Evolutionary conservation across 2,329 filamentous ascomycete genomes (phyloP).

Genomic region (Exophiala sp.): DNA sequence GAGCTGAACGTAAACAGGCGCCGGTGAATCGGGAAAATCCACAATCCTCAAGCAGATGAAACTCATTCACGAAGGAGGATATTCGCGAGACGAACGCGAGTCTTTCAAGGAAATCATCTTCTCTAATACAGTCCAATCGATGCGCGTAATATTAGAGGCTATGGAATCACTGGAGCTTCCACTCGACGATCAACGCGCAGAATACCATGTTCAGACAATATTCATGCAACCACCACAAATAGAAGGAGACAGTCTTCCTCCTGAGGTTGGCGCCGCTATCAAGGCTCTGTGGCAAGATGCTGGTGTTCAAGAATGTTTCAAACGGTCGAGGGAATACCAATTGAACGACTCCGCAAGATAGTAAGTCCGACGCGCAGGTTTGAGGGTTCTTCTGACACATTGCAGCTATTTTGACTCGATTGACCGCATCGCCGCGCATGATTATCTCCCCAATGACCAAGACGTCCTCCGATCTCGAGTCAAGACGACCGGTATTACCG

Average conservation of each 20-base stretch:
- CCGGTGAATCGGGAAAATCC: constrained; percentile 96
- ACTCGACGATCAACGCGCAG: constrained; percentile 84
- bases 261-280: constrained; percentile 89
- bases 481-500: constrained; percentile 96
- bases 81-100: constrained; percentile 81
- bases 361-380: constrained; percentile 53
- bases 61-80: constrained; percentile 97
- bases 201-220: constrained; percentile 97
- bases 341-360: constrained; percentile 96
- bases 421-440: constrained; percentile 80
- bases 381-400: constrained; percentile 34
- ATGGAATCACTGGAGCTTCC: constrained; percentile 72
- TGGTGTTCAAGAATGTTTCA: constrained; percentile 92
- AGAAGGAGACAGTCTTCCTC: constrained; percentile 89
- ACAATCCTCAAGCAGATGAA: constrained; percentile 98
- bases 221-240: constrained; percentile 99
- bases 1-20: constrained; percentile 56
- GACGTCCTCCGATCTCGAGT: constrained; percentile 94
- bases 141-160: constrained; percentile 67
- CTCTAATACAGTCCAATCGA: constrained; percentile 68
- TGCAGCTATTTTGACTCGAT: constrained; percentile 92
- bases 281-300: constrained; percentile 89
- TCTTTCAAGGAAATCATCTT: constrained; percentile 71
- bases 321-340: constrained; percentile 92
- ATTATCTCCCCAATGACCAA: constrained; percentile 93